phyloP scores from a whole-genome alignment of 805 yeast genomes.

The Yamadazyma akitaensis region DNA sequence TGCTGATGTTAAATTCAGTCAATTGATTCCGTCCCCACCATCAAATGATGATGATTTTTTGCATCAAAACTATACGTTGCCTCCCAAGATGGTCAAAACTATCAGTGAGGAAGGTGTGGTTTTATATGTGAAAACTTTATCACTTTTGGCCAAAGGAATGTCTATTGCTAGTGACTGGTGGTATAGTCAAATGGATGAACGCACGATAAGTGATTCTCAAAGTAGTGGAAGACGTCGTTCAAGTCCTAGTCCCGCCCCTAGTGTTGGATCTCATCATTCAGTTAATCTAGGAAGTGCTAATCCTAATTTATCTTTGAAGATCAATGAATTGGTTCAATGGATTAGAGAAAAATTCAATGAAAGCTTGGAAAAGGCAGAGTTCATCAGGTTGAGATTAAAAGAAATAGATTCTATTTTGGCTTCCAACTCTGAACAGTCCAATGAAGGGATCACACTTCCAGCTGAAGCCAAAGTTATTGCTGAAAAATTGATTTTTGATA shows the following conservation, averaged over 20 bases:
- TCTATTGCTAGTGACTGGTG: constrained; percentile 87
- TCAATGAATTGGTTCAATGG: constrained; percentile 85
- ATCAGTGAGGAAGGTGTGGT: constrained; percentile 85
- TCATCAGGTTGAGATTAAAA: constrained; percentile 54
- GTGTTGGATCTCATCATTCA: not conserved
- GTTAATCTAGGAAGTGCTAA: constrained; percentile 6
- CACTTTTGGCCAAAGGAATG: constrained; percentile 84
- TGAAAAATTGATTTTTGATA: constrained; percentile 83
- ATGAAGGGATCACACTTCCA: not conserved
- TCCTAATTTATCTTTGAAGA: constrained; percentile 28
- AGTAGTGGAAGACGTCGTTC: not conserved
- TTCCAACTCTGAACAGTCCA: constrained; percentile 9
- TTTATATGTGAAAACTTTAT: constrained; percentile 77
- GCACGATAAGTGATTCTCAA: not conserved
- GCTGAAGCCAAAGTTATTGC: constrained; percentile 47
- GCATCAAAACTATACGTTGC: constrained; percentile 44
- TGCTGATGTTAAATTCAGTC: constrained; percentile 89
- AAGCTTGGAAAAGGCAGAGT: constrained; percentile 84
- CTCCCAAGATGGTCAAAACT: constrained; percentile 53
- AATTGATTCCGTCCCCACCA: constrained; percentile 74
- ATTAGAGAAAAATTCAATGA: constrained; percentile 86
- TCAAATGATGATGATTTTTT: constrained; percentile 36
- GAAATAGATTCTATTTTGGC: constrained; percentile 43
- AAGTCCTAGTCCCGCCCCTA: constrained; percentile 7
- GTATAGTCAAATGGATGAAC: constrained; percentile 43